Evolutionary conservation across 371 early-diverging fungal species (phyloP).

Genomic region (Rhizomucor miehei): DNA sequence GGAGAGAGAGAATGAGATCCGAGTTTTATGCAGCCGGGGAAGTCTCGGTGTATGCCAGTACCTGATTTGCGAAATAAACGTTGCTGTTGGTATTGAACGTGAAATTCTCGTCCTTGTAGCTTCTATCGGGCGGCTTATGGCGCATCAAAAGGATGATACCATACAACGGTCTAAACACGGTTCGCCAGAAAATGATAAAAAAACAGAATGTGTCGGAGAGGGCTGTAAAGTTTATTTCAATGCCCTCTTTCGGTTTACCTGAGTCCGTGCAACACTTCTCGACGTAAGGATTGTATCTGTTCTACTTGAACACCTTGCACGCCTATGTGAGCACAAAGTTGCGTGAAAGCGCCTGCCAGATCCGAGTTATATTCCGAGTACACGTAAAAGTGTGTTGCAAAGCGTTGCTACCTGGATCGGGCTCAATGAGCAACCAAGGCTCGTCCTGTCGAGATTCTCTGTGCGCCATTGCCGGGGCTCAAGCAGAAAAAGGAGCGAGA

Average conservation of each 20-base stretch:
- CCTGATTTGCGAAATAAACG: constrained; percentile 39
- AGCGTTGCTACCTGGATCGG: constrained; percentile 10
- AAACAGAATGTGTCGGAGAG: constrained; percentile 13
- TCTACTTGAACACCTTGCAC: constrained; percentile 30
- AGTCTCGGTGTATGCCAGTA: constrained; percentile 6
- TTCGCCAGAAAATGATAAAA: constrained; percentile 3
- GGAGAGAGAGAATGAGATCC: constrained; percentile 1
- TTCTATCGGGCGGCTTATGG: constrained; percentile 9
- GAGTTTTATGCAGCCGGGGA: background rate
- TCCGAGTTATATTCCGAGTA: background rate
- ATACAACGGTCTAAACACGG: constrained; percentile 21
- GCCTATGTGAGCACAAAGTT: constrained; percentile 18
- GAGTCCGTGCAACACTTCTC: background rate
- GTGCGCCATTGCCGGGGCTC: constrained; percentile 6
- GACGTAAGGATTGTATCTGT: constrained; percentile 22
- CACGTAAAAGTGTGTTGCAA: background rate
- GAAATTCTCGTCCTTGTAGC: constrained; percentile 10
- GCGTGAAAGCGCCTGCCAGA: constrained; percentile 22
- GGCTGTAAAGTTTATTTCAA: too few relatives aligned
- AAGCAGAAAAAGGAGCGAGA: constrained; percentile 1
- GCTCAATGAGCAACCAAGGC: constrained; percentile 14
- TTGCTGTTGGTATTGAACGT: constrained; percentile 6
- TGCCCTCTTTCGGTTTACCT: too few relatives aligned
- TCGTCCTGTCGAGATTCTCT: constrained; percentile 5
- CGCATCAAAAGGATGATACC: constrained; percentile 30